Conservation (phyloP, 2,329 filamentous ascomycete genomes). For the Rutstroemia sp. region DNA sequence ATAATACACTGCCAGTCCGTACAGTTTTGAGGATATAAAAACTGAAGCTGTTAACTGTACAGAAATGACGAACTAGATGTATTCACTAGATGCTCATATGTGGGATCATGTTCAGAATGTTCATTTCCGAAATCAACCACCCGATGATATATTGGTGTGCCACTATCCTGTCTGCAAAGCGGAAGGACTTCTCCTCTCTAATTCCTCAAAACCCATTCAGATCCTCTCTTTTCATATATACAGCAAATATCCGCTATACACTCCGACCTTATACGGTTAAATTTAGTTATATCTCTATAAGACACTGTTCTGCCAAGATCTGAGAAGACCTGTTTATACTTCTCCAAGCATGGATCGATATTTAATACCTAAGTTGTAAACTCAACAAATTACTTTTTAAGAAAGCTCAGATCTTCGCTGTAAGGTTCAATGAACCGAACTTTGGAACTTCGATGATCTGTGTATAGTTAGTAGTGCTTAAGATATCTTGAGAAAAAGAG, state of each 20-base stretch:
- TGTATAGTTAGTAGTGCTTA: background rate
- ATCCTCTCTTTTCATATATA: background rate
- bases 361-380: background rate
- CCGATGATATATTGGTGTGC: constrained; percentile 8
- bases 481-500: background rate
- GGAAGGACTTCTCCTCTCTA: background rate
- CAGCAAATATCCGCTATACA: background rate
- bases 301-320: background rate
- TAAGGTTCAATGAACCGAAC: background rate
- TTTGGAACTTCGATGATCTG: background rate
- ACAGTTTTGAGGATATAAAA: background rate
- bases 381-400: background rate
- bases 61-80: background rate
- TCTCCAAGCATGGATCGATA: background rate
- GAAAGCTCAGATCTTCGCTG: background rate
- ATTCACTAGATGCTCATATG: constrained; percentile 9
- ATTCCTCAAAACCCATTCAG: background rate
- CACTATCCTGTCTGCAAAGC: background rate
- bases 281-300: background rate
- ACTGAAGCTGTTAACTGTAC: background rate
- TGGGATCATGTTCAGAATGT: background rate
- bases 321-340: background rate
- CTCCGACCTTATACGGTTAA: background rate
- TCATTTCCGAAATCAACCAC: constrained; percentile 4
- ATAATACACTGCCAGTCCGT: background rate